Percentiles rank a stretch among this genome's conserved stretches.
phyloP scores from a whole-genome alignment of 345 rosid genomes.

The Sonneratia alba region DNA sequence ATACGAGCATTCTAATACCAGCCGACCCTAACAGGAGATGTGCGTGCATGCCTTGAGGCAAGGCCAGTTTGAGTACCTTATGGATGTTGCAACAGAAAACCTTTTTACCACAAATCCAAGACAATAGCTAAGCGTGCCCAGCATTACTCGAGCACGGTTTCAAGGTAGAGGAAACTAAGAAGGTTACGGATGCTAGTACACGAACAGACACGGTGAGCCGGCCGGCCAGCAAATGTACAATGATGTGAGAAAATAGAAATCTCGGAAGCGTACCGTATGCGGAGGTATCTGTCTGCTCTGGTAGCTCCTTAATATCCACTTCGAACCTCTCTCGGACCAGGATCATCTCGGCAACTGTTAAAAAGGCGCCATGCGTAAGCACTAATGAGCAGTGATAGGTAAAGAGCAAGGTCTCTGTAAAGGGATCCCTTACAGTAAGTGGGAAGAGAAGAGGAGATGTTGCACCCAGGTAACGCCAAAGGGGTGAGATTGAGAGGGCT shows the following conservation, averaged over 20 bases:
- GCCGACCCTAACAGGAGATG: too few relatives aligned
- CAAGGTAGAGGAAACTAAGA: background rate
- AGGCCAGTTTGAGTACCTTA: too few relatives aligned
- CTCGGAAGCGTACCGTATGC: slow-evolving; percentile 64
- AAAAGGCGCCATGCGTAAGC: background rate
- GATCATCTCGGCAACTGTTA: slow-evolving; percentile 4
- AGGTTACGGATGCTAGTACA: background rate
- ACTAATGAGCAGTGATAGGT: background rate
- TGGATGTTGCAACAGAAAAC: too few relatives aligned
- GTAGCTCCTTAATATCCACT: slow-evolving; percentile 92
- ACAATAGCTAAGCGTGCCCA: too few relatives aligned
- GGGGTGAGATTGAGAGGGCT: too few relatives aligned
- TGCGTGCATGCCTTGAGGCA: too few relatives aligned
- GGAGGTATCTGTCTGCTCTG: slow-evolving; percentile 91
- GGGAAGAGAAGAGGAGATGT: too few relatives aligned
- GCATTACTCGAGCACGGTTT: too few relatives aligned
- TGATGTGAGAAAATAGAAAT: background rate
- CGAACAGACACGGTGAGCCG: background rate
- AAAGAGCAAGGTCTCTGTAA: background rate
- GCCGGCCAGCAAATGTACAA: background rate
- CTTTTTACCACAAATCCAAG: too few relatives aligned
- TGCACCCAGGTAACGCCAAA: too few relatives aligned
- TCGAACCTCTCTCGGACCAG: slow-evolving; percentile 93
- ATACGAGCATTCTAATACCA: too few relatives aligned
- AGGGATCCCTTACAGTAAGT: too few relatives aligned